Evolutionary conservation across 768 basidiomycete genomes (phyloP).

Genomic region (Kwoniella sp.): DNA sequence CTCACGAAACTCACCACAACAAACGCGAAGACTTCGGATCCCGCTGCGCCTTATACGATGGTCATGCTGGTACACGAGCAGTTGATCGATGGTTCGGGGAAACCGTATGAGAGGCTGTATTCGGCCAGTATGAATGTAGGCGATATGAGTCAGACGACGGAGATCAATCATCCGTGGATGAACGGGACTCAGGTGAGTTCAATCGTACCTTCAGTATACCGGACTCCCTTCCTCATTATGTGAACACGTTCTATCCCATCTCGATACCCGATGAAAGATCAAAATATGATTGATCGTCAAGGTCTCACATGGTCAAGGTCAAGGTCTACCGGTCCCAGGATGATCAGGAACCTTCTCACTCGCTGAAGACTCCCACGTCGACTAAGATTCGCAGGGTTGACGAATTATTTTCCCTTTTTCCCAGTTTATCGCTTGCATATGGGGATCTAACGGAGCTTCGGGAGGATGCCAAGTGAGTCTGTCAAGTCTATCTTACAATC

Average conservation of each 20-base stretch:
- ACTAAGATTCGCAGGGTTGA: neutral
- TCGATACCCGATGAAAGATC: too few relatives aligned
- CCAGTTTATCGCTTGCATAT: constrained; percentile 45
- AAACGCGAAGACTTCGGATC: constrained; percentile 27
- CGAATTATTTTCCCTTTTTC: neutral
- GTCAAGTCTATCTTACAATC: too few relatives aligned
- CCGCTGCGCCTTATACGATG: constrained; percentile 41
- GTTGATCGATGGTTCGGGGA: constrained; percentile 30
- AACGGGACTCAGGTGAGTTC: constrained; percentile 33
- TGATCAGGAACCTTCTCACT: neutral
- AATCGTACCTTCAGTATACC: neutral
- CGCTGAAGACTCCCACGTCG: neutral
- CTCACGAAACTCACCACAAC: constrained; percentile 27
- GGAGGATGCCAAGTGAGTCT: constrained; percentile 45
- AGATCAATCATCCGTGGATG: constrained; percentile 29
- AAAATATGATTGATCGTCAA: too few relatives aligned
- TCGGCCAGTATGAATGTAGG: constrained; percentile 34
- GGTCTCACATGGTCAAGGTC: too few relatives aligned
- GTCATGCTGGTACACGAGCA: constrained; percentile 43
- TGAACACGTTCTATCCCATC: too few relatives aligned
- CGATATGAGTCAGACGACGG: constrained; percentile 20
- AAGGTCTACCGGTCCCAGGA: too few relatives aligned
- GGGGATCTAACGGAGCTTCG: constrained; percentile 32
- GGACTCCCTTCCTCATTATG: too few relatives aligned
- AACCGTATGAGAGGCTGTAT: constrained; percentile 34